Evolutionary conservation across 2,329 filamentous ascomycete species (phyloP).

Genomic region (Stagonosporopsis tanaceti): DNA sequence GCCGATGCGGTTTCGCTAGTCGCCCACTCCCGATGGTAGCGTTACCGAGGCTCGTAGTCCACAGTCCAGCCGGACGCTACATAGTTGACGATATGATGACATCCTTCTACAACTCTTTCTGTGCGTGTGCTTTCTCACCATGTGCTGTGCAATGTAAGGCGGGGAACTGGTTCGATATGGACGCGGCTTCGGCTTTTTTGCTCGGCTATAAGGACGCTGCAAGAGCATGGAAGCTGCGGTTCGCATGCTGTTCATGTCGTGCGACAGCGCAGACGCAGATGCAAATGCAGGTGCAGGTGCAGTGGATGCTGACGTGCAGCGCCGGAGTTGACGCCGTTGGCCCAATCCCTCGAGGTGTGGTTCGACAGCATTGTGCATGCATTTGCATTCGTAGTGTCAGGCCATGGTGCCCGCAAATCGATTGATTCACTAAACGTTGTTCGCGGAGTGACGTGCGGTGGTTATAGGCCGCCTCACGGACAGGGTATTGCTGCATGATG

Average conservation of each 20-base stretch:
- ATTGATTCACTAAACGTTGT: background rate
- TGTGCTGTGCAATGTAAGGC: slow-evolving; percentile 8
- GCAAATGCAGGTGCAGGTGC: background rate
- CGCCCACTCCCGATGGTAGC: slow-evolving; percentile 2
- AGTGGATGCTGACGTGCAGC: slow-evolving; percentile 12
- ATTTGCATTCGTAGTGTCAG: background rate
- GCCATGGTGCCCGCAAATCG: background rate
- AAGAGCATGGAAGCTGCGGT: slow-evolving; percentile 8
- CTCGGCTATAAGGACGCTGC: slow-evolving; percentile 9
- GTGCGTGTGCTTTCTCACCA: background rate
- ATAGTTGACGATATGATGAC: slow-evolving; percentile 8
- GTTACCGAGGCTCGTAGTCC: background rate
- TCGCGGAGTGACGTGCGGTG: background rate
- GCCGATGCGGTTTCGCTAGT: slow-evolving; percentile 1
- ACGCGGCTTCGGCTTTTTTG: background rate
- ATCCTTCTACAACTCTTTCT: background rate
- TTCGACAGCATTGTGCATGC: background rate
- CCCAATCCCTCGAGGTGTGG: background rate
- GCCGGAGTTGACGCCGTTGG: background rate
- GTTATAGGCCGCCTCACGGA: background rate
- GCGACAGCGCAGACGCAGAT: slow-evolving; percentile 7
- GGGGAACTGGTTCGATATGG: background rate
- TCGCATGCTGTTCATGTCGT: slow-evolving; percentile 24
- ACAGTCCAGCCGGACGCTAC: slow-evolving; percentile 1
- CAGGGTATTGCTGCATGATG: background rate